Base-by-base conservation (phyloP, 1,284 basidiomycete species). In the Cerioporus squamosus region DNA sequence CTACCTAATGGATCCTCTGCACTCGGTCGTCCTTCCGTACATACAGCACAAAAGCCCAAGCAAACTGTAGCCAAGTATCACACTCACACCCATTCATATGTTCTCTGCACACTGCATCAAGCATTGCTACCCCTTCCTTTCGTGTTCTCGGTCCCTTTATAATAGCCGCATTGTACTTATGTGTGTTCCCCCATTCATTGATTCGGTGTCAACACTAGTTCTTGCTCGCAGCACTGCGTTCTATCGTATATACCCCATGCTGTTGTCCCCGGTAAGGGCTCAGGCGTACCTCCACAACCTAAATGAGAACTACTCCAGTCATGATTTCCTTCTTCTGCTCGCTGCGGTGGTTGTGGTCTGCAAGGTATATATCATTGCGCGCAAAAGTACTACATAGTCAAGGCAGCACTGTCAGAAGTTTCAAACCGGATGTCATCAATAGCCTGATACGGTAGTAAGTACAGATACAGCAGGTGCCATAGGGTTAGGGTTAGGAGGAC, bases 111-210 rank as follows among this genome's bases (percentile, higher is more conserved):
- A 53, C 45, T 51, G 44, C 26, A 31, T 42, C 51, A 26, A 43
- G 50, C 61, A 56, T 57, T 44, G n/a, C 57, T 58, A 51, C 20
- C 51, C 58, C 59, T 18, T 54, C 61, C 60, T 40, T 64, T 59
- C 51, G 14, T 40, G 15, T 17, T 40, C 26, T 44, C 50, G 45
- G 24, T 12, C 17, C 10, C 22, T 23, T 40, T 26, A 24, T 64
- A 61, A 64, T 64, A 51, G 49, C 48, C 57, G 40, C 62, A 56
- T 57, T 61, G 62, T 64, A 61, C 51, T 51, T 51, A 57, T 61
- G 59, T 64, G 62, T 56, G 48, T 45, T 43, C 50, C 20, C 40
- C 52, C 61, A 6, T 60, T 53, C 22, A 33, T 29, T 36, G 33
- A 44, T n/a, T 50, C 39, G 15, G 18, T 29, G 2, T 51, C 39